Percentiles rank a stretch among this genome's conserved stretches.
Conservation (phyloP, 768 basidiomycete species). For the Podaxis rugospora region DNA sequence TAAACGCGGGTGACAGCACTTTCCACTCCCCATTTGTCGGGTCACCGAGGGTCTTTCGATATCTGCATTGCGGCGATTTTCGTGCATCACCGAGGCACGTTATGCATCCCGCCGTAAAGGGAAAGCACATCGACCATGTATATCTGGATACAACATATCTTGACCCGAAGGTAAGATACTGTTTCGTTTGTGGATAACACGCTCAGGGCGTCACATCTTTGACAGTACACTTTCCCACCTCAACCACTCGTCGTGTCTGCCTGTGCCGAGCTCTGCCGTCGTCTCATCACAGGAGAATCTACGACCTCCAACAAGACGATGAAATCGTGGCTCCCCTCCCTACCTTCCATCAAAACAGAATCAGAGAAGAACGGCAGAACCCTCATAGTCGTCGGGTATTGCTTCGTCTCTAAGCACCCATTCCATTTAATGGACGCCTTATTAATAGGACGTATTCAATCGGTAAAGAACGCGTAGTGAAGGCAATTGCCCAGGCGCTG, state of each 20-base stretch:
- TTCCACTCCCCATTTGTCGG: conserved; percentile 73
- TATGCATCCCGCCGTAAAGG: conserved; percentile 76
- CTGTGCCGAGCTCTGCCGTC: conserved; percentile 77
- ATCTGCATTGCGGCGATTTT: conserved; percentile 95
- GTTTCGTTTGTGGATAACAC: background rate
- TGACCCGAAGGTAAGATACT: conserved; percentile 61
- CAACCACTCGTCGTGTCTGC: conserved; percentile 93
- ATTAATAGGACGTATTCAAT: conserved; percentile 83
- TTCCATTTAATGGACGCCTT: background rate
- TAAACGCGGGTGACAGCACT: conserved; percentile 80
- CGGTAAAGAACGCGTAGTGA: conserved; percentile 96
- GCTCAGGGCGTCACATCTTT: conserved; percentile 1
- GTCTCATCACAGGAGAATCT: conserved; percentile 42
- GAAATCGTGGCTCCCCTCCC: conserved; percentile 43
- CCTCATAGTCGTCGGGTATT: conserved; percentile 71
- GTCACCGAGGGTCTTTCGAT: conserved; percentile 67
- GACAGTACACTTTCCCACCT: conserved; percentile 88
- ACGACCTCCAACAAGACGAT: conserved; percentile 33
- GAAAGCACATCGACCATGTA: conserved; percentile 78
- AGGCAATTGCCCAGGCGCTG: conserved; percentile 86
- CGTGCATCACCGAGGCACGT: conserved; percentile 87
- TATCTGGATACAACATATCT: conserved; percentile 98
- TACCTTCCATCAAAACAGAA: conserved; percentile 28
- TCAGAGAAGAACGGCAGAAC: conserved; percentile 28
- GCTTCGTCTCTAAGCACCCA: background rate